A percentile compares a stretch with the other conserved stretches of the same genome.
Conservation (phyloP, 768 basidiomycete genomes). For the Zangia roseola region DNA sequence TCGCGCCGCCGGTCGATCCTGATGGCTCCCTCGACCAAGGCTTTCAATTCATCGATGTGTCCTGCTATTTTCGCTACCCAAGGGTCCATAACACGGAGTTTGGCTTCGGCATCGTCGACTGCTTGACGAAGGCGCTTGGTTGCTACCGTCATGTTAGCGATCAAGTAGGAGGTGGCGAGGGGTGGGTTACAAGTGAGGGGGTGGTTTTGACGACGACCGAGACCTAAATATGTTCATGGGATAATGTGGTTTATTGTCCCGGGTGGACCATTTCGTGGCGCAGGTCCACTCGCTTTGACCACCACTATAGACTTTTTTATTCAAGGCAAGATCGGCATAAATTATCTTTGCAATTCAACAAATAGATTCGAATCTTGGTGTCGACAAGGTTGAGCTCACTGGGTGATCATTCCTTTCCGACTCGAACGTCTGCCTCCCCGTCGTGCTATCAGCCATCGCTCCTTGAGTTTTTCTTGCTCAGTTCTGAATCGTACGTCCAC, state of each 20-base stretch:
- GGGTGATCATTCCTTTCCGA: neutral
- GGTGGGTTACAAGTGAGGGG: too few species aligned
- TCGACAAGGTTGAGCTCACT: neutral
- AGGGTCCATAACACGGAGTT: neutral
- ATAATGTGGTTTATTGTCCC: too few species aligned
- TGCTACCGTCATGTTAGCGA: neutral
- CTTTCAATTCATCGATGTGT: neutral
- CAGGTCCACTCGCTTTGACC: too few species aligned
- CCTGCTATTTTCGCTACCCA: neutral
- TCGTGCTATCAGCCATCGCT: constrained; percentile 8
- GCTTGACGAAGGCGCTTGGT: neutral
- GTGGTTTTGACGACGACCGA: too few species aligned
- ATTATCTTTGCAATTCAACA: neutral
- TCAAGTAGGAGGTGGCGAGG: too few species aligned
- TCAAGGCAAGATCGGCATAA: neutral
- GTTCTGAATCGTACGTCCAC: neutral
- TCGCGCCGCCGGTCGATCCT: neutral
- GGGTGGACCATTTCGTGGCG: too few species aligned
- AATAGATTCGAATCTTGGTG: too few species aligned
- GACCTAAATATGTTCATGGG: too few species aligned
- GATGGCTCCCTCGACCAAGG: neutral
- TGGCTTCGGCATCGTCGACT: neutral
- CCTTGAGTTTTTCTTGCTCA: constrained; percentile 9
- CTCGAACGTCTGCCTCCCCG: neutral
- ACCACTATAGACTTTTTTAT: too few species aligned